phyloP scores from a whole-genome alignment of 176 grass and related monocot genomes.

The Juncus inflexus region DNA sequence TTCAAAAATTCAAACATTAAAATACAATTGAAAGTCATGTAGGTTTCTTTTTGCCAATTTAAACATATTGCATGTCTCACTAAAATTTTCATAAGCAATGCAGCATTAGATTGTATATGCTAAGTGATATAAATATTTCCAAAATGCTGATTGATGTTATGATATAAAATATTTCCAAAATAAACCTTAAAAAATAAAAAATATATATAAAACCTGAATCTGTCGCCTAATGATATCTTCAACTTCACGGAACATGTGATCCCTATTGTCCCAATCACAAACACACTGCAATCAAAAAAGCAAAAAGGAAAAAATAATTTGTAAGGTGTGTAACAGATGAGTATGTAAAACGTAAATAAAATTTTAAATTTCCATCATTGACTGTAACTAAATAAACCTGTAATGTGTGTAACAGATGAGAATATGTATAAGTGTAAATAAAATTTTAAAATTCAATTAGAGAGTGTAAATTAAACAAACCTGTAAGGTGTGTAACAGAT shows the following conservation, averaged over 20 bases:
- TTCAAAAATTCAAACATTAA: background rate
- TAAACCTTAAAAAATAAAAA: background rate
- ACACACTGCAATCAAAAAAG: conserved; percentile 50
- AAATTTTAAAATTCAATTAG: background rate
- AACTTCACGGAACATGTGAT: conserved; percentile 62
- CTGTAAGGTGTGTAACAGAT: conserved; percentile 86
- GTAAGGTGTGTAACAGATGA: no score
- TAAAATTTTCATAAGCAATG: no score
- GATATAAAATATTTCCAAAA: background rate
- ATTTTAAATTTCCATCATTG: no score
- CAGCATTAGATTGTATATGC: no score
- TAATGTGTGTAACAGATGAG: no score
- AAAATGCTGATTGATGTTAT: no score
- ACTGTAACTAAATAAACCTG: no score
- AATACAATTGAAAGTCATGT: background rate
- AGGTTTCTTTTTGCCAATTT: background rate
- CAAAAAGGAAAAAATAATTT: no score
- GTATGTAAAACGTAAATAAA: no score
- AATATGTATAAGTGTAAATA: background rate
- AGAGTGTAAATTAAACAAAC: conserved; percentile 24
- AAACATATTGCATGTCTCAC: background rate
- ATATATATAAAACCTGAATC: conserved; percentile 50
- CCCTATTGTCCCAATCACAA: conserved; percentile 86
- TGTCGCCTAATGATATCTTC: conserved; percentile 84
- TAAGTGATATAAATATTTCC: no score